Percentiles rank a stretch among this genome's conserved stretches.
These are phyloP conservation scores for Euphorbia tirucalli DNA, from an alignment of 345 rosid genomes.

Conservation along the genomic window DNA sequence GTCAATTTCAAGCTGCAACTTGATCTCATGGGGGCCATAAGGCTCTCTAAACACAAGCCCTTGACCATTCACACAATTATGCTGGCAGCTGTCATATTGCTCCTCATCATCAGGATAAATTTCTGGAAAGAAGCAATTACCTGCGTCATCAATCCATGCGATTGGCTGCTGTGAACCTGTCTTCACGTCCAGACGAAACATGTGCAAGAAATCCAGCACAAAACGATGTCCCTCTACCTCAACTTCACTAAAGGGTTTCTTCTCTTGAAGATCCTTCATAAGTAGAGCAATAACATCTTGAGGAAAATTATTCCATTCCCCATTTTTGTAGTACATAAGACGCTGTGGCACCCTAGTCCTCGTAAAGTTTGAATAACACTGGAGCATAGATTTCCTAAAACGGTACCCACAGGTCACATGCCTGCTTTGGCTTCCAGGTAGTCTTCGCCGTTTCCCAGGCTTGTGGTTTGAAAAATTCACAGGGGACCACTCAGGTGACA, in stretches of 20 bases:
- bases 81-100: conserved; percentile 35
- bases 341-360: conserved; percentile 67
- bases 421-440: conserved; percentile 34
- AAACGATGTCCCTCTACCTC: conserved; percentile 45
- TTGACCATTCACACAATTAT: conserved; percentile 31
- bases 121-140: conserved; percentile 82
- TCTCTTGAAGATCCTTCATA: conserved; percentile 53
- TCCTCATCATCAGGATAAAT: conserved; percentile 40
- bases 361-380: conserved; percentile 62
- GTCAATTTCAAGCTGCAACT: conserved; percentile 81
- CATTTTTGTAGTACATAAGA: conserved; percentile 68
- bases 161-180: conserved; percentile 63
- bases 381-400: conserved; percentile 45
- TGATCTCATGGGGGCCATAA: conserved; percentile 55
- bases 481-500: conserved; percentile 33
- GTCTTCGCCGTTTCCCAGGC: conserved; percentile 51
- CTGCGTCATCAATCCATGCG: conserved; percentile 94
- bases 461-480: conserved; percentile 25
- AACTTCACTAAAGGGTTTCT: conserved; percentile 61
- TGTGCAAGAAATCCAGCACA: conserved; percentile 79
- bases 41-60: conserved; percentile 23
- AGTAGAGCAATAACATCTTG: conserved; percentile 35
- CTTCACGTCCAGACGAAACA: conserved; percentile 61
- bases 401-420: conserved; percentile 17
- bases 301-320: conserved; percentile 79